Evolutionary conservation across 2,329 filamentous ascomycete species (phyloP), one percentile per base, ranked within the genome.

Genomic region (Paecilomyces variotii): DNA sequence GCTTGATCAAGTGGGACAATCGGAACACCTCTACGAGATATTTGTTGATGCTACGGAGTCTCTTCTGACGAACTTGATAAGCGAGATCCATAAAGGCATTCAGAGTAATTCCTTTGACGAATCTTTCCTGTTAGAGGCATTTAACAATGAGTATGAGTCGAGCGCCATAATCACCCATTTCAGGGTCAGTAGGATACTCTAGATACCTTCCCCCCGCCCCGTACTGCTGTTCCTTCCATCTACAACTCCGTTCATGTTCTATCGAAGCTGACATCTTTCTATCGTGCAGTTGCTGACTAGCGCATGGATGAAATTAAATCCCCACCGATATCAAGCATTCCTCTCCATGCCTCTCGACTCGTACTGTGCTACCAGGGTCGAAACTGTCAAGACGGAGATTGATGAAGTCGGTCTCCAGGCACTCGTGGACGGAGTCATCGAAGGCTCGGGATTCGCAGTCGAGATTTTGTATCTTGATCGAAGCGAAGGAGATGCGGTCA

Each of bases 381-480:
- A 96, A 70, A 84, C 88, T 0, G 82, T 87, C 14, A 83, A 87
- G 64, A 85, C 86, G 55, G 93, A 97, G 76, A 96, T 97, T 62
- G 94, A 99, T 65, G 87, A 97, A 67, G 78, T 96, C n/a, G 90
- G 90, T 51, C 81, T 97, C 62, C 85, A 85, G 60, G 84, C 90
- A 2, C 79, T 97, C 55, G 84, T 88, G 61, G 87, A 93, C 62
- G 83, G 91, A 27, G 81, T 97, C 2, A 84, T 97, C 62, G 87
- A 90, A 68, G 89, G 88, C 6, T 87, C 87, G 55, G 86, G 86
- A 14, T 85, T 97, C 62, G 85, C 87, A 3, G 83, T 97, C 24
- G 91, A 97, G 70, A 89, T 97, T 62, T 86, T 91, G 57, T 97
- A 97, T 70, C 84, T 99, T 7, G 94, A 97, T 71, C 86, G 91